Evolutionary conservation across 75 land plant species (phyloP).

Genomic region (Picea sitchensis): DNA sequence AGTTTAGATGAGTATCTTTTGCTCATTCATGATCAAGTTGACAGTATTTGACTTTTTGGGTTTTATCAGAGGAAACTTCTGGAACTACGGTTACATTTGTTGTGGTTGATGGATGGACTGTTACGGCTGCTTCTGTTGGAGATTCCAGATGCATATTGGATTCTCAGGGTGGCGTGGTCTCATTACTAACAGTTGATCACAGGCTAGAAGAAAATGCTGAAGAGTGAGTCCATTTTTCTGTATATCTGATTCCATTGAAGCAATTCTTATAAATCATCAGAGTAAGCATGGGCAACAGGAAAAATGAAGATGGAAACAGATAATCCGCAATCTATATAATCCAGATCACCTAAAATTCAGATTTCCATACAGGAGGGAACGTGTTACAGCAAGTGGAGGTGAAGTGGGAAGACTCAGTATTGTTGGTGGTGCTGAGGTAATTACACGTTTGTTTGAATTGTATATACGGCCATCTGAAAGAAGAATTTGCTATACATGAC

Average conservation of each 20-base stretch:
- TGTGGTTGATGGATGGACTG: constrained; percentile 88
- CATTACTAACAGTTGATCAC: constrained; percentile 80
- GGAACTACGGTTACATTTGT: constrained; percentile 95
- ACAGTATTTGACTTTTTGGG: neutral
- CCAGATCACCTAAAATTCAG: neutral
- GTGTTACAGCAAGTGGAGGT: constrained; percentile 89
- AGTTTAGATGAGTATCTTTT: neutral
- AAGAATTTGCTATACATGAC: neutral
- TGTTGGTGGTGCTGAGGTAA: constrained; percentile 82
- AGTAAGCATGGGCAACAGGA: constrained; percentile 1
- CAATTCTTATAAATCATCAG: neutral
- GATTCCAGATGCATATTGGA: constrained; percentile 91
- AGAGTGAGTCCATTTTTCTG: constrained; percentile 52
- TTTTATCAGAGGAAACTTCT: constrained; percentile 66
- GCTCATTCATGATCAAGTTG: neutral
- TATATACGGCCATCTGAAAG: neutral
- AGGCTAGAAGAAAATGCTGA: constrained; percentile 82
- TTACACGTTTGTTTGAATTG: neutral
- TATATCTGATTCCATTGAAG: neutral
- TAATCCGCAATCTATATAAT: neutral
- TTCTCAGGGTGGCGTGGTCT: constrained; percentile 62
- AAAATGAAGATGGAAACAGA: neutral
- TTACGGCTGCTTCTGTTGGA: constrained; percentile 91
- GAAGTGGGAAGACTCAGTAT: constrained; percentile 87
- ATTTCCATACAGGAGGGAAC: constrained; percentile 63